phyloP scores from a whole-genome alignment of 306 rosid genomes.

The Cucurbita moschata region DNA sequence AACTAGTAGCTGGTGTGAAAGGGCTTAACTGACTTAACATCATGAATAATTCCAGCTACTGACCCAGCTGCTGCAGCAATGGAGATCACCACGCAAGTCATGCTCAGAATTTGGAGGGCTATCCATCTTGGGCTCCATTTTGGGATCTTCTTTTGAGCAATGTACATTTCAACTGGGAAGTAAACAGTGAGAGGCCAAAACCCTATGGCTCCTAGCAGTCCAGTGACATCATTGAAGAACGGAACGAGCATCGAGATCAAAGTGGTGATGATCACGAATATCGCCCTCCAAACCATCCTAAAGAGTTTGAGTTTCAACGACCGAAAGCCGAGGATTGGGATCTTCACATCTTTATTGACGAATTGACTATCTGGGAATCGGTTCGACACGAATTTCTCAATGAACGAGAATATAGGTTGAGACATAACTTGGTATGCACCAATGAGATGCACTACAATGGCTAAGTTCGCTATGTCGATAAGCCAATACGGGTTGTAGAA shows the following conservation, averaged over 20 bases:
- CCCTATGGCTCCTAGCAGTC: conserved; percentile 64
- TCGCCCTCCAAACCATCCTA: conserved; percentile 43
- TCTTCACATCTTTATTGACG: conserved; percentile 27
- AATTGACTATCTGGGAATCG: conserved; percentile 31
- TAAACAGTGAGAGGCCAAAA: conserved; percentile 54
- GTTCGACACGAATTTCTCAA: conserved; percentile 30
- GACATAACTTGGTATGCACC: conserved; percentile 79
- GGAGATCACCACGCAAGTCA: conserved; percentile 30
- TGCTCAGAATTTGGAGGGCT: conserved; percentile 34
- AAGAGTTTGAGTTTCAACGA: conserved; percentile 33
- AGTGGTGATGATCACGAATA: conserved; percentile 45
- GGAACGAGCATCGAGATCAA: conserved; percentile 61
- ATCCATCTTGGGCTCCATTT: conserved; percentile 69
- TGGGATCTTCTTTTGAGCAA: conserved; percentile 45
- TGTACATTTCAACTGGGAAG: conserved; percentile 46
- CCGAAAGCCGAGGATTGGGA: conserved; percentile 28
- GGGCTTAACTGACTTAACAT: conserved; percentile 37
- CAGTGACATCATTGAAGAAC: conserved; percentile 62
- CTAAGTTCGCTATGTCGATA: conserved; percentile 66
- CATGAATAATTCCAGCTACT: conserved; percentile 44
- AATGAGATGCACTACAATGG: conserved; percentile 64
- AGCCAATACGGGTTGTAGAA: conserved; percentile 78
- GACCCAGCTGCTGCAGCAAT: conserved; percentile 60
- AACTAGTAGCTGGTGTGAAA: conserved; percentile 25
- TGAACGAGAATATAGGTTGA: conserved; percentile 63